phyloP scores from a whole-genome alignment of 2,329 filamentous ascomycete genomes.

The Celoporthe dispersa region DNA sequence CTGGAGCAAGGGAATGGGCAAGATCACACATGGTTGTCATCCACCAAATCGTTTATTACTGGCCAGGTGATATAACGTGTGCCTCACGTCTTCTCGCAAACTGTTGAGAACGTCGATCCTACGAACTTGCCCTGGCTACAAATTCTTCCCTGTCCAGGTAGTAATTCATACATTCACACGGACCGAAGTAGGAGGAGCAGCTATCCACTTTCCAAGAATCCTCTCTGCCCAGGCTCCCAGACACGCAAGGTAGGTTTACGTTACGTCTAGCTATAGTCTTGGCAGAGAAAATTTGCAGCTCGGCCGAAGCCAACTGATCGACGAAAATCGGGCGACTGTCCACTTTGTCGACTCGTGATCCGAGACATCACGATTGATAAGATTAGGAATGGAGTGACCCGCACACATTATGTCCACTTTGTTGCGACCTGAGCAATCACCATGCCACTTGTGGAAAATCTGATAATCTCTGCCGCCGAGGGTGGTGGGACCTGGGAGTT shows the following conservation, averaged over 20 bases:
- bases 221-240: not conserved
- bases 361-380: slow-evolving; percentile 18
- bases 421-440: not conserved
- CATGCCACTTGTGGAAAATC: not conserved
- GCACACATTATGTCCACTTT: not conserved
- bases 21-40: not conserved
- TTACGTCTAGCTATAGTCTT: not conserved
- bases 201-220: not conserved
- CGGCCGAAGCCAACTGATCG: not conserved
- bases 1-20: not conserved
- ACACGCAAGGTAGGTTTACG: not conserved
- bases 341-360: not conserved
- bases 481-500: not conserved
- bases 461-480: not conserved
- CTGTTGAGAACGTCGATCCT: too few species aligned
- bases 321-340: not conserved
- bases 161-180: not conserved
- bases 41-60: not conserved
- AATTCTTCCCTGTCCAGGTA: not conserved
- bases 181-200: not conserved
- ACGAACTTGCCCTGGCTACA: too few species aligned
- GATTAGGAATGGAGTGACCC: slow-evolving; percentile 16
- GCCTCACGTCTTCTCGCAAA: too few species aligned
- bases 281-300: slow-evolving; percentile 12
- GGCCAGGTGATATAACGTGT: too few species aligned